Evolutionary conservation across 1,284 basidiomycete genomes (phyloP).

Genomic region (Trametes sp.): DNA sequence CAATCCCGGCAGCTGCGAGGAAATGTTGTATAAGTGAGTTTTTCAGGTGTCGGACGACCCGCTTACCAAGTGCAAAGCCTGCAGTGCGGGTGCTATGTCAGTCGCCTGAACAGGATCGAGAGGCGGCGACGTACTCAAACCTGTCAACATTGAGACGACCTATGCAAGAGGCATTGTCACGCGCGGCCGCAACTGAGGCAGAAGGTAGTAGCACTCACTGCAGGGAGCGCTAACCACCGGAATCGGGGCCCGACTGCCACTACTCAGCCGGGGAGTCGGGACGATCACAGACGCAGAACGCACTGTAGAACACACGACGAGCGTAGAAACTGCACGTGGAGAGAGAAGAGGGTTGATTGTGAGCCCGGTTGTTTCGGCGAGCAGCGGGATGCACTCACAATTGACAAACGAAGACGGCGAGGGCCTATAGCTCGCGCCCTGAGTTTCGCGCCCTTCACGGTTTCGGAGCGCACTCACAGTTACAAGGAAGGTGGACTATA

Average conservation of each 20-base stretch:
- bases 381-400: background rate
- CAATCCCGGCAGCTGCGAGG: background rate
- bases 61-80: background rate
- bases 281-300: background rate
- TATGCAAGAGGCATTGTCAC: background rate
- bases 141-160: background rate
- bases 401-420: slow-evolving; percentile 9
- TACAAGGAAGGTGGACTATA: background rate
- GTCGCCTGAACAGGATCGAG: background rate
- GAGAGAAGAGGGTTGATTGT: background rate
- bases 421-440: background rate
- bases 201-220: slow-evolving; percentile 1
- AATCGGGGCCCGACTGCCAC: slow-evolving; percentile 4
- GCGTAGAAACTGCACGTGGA: slow-evolving; percentile 1
- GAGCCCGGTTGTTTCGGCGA: no score
- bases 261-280: no score
- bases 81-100: background rate
- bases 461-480: background rate
- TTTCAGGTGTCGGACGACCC: no score
- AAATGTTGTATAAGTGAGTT: background rate
- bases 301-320: slow-evolving; percentile 5
- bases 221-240: slow-evolving; percentile 10
- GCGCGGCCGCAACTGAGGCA: no score
- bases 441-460: no score
- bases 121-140: background rate